phyloP scores from a whole-genome alignment of 2,329 filamentous ascomycete genomes.

The Metarhizium brunneum region DNA sequence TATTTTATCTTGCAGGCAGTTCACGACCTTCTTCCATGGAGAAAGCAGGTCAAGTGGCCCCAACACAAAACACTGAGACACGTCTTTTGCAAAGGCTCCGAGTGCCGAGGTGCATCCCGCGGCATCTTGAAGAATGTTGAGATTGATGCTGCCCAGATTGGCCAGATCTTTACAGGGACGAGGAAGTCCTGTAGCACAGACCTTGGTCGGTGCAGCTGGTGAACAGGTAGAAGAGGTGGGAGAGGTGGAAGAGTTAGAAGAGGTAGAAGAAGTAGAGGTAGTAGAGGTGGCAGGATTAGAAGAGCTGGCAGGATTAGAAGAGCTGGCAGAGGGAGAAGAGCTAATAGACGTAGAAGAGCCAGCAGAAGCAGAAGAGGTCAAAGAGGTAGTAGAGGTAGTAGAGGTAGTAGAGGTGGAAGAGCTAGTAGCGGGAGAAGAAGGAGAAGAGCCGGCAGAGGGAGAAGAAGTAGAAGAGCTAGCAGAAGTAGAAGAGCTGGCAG shows the following conservation, averaged over 20 bases:
- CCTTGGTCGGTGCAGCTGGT: not conserved
- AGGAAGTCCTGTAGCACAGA: constrained; percentile 4
- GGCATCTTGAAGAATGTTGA: not conserved
- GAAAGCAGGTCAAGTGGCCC: not conserved
- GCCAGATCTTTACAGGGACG: not conserved
- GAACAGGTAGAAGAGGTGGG: not conserved
- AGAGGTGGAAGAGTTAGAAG: not conserved
- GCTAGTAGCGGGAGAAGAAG: too few species aligned
- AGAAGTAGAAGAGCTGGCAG: not conserved
- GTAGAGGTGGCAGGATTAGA: not conserved
- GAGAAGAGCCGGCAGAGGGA: not conserved
- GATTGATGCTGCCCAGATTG: not conserved
- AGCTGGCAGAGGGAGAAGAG: not conserved
- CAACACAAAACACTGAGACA: not conserved
- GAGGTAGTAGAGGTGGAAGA: not conserved
- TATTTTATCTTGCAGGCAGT: not conserved
- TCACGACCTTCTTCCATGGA: not conserved
- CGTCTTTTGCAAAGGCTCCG: not conserved
- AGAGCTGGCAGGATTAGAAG: too few species aligned
- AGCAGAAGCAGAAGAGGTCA: not conserved
- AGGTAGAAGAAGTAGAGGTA: not conserved
- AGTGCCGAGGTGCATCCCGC: not conserved
- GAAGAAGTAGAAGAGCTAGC: too few species aligned
- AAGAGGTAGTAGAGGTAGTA: too few species aligned
- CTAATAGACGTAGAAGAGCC: not conserved